These are phyloP conservation scores for Grifola frondosa DNA, from an alignment of 1,284 basidiomycete genomes.

Conservation along the genomic window DNA sequence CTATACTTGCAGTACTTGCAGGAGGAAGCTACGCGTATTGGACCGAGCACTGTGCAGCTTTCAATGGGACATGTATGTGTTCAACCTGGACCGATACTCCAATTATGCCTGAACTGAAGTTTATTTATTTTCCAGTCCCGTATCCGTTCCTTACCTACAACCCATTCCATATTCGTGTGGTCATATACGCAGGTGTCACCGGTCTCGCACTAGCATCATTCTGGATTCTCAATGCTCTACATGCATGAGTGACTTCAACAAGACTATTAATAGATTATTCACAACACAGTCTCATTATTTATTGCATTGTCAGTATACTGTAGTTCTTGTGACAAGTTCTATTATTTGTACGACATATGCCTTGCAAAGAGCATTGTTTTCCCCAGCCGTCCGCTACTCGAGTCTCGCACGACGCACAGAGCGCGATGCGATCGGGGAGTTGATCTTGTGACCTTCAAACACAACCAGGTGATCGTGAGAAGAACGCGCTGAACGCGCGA, in stretches of 20 bases:
- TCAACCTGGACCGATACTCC: neutral
- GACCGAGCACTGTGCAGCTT: constrained; percentile 67
- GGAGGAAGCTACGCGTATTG: constrained; percentile 59
- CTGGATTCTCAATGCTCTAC: constrained; percentile 50
- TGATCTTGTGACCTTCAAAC: neutral
- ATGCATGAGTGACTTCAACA: constrained; percentile 18
- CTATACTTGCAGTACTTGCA: constrained; percentile 42
- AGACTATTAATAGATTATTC: neutral
- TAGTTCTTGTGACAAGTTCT: too few relatives aligned
- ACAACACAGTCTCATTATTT: too few relatives aligned
- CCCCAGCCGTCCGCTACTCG: too few relatives aligned
- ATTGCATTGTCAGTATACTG: too few relatives aligned
- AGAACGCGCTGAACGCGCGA: neutral
- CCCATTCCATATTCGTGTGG: constrained; percentile 49
- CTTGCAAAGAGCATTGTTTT: too few relatives aligned
- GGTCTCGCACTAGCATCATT: constrained; percentile 58
- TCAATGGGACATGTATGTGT: constrained; percentile 64
- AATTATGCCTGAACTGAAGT: neutral
- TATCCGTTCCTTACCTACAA: constrained; percentile 79
- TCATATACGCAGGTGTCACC: constrained; percentile 59
- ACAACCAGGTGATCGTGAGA: neutral
- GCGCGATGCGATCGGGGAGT: too few relatives aligned
- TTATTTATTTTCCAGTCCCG: constrained; percentile 51
- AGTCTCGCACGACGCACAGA: too few relatives aligned
- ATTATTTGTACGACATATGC: too few relatives aligned